Evolutionary conservation across 2,329 filamentous ascomycete species (phyloP).

Genomic region (Aaosphaeria arxii): DNA sequence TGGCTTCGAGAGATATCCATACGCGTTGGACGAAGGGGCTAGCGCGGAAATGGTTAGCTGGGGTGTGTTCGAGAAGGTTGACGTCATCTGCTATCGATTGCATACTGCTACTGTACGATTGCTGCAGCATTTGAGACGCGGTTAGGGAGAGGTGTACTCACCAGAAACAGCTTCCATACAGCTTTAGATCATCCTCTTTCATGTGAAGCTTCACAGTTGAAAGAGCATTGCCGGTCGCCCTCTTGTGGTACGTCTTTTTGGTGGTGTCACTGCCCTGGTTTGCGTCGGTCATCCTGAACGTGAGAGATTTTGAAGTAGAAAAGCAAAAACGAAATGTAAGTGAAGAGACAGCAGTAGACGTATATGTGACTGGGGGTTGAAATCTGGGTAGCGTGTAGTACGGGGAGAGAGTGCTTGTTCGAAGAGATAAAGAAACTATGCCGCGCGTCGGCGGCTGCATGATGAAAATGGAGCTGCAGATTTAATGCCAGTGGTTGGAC

Average conservation of each 20-base stretch:
- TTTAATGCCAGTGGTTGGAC: no score
- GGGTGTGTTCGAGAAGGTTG: slow-evolving; percentile 2
- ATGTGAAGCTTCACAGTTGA: slow-evolving; percentile 67
- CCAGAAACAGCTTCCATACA: slow-evolving; percentile 85
- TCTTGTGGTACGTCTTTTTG: slow-evolving; percentile 68
- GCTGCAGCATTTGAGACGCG: background rate
- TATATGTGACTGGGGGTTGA: slow-evolving; percentile 1
- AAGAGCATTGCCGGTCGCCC: slow-evolving; percentile 68
- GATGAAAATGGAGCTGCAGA: no score
- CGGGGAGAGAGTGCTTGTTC: no score
- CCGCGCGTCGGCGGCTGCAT: no score
- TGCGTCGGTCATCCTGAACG: slow-evolving; percentile 45
- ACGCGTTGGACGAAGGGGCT: slow-evolving; percentile 84
- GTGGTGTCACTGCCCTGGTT: slow-evolving; percentile 47
- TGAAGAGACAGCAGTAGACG: background rate
- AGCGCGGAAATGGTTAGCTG: slow-evolving; percentile 7
- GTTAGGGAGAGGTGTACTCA: slow-evolving; percentile 37
- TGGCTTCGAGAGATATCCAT: slow-evolving; percentile 84
- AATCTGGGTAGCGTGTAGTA: no score
- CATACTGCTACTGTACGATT: background rate
- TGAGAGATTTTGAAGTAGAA: slow-evolving; percentile 3
- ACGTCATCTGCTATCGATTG: slow-evolving; percentile 6
- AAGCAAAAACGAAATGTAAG: background rate
- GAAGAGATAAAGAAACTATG: no score
- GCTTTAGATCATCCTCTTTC: slow-evolving; percentile 68